Base-by-base conservation (phyloP, 1,284 basidiomycete species). In the Singerocomus inundabilis region DNA sequence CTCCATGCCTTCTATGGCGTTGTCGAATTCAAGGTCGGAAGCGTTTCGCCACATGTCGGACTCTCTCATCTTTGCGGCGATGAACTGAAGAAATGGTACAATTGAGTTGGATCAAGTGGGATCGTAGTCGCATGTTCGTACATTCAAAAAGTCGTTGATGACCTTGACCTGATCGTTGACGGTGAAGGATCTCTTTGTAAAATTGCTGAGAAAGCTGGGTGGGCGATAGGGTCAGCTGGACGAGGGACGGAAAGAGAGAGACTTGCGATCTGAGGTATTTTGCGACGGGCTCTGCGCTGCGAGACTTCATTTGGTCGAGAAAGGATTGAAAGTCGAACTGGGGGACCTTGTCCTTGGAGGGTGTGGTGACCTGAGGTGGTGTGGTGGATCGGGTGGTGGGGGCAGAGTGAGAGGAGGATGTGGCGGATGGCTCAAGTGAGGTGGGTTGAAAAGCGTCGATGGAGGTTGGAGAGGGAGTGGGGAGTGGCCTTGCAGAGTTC, bases 1-100 rank as follows among this genome's bases (percentile, higher is more conserved):
- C 78, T 99, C 96, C 93, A 99, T 98, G 45, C 94, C 95, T 72
- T 99, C 96, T 73, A 93, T 84, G 0, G 95, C 93, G 60, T 98
- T 95, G 53, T 98, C 97, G 60, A 99, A 98, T 67, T 99, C 95
- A 5, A 74, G 73, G 24, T 91, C 85, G 5, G 81, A 77, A 5
- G 80, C 80, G 52, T 82, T 83, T 60, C 81, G 83, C 93, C 93
- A 96, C 1, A 86, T 71, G 35, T 96, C 93, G 38, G 80, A 80
- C 54, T 84, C 81, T n/a, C 82, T 76, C 94, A 98, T 98, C 62
- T 90, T 88, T 30, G 72, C 75, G 0, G 85, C 75, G 58, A 97
- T 97, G 64, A 98, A 98, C 89, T 95, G 63, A 6, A 48, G 25
- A 51, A 44, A 52, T 15, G 49, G 45, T 9, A 52, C 25, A 40